Evolutionary conservation across 1,284 basidiomycete genomes (phyloP), one percentile per base, ranked within the genome.

Genomic region (Rhodotorula sp.): DNA sequence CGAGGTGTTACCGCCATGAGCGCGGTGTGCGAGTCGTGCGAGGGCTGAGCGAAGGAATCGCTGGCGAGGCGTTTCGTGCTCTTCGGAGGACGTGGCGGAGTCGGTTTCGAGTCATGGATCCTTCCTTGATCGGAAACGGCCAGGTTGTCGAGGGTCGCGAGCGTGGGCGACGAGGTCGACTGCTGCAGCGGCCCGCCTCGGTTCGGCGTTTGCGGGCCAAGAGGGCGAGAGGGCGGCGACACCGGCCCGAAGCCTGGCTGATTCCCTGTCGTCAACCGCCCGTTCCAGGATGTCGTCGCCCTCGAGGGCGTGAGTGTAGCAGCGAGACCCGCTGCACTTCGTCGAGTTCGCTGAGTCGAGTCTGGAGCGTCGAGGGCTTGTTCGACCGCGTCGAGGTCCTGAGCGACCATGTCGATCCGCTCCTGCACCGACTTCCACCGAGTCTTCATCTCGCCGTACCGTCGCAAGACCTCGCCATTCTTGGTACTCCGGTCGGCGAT

Each of bases 391-490:
- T 89, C 88, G 89, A 95, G 90, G 74, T 94, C 91, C n/a, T 83
- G 82, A 76, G 93, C 91, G 12, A 90, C 91, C 69, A 89, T 84
- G 28, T 85, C 77, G 19, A 76, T 68, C 31, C 70, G 54, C 26
- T 68, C 64, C 31, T 58, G 49, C 55, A 94, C 82, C 74, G 85
- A 88, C 73, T 86, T 86, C 93, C 92, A 95, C 60, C 91, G 86
- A 77, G 90, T 87, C 34, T 89, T 90, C 68, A 90, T 90, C 79
- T 94, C 92, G 15, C 89, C 89, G 78, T 90, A 91, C 72, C 92
- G 85, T 68, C 94, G 86, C 66, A 97, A 81, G 38, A 93, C 91
- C 82, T 95, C 93, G 4, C 95, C 95, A 74, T 98, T 97, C 85
- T 92, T 93, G 23, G 93, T 95, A 1, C 91, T 88, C 62, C 93